Evolutionary conservation across 116 monocot species (phyloP), one percentile per base, ranked within the genome.

Genomic region (Papilionanthe hybrid): DNA sequence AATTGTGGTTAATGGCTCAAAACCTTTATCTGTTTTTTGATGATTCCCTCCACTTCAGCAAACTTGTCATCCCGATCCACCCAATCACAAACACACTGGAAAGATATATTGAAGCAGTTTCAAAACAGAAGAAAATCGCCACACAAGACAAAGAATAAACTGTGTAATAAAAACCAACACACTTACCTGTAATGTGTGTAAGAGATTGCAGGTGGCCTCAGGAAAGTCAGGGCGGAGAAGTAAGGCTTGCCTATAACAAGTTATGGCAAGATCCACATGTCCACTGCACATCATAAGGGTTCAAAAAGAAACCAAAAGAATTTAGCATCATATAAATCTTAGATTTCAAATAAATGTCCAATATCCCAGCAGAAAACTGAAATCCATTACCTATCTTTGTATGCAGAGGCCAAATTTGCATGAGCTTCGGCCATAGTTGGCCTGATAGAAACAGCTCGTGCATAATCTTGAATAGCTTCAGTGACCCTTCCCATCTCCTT

Each of bases 341-440:
- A 28, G 4, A 68, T 68, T 30, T 13, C 1, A 69, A 68, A 32
- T 5, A 69, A 29, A 69, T 15, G 5, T 37, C 37, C 17, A 79
- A 79, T 47, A 57, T 17, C 29, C 41, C 5, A 30, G 12, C 0
- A 82, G 18, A 22, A 10, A 48, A 15, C 69, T 15, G 12, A 25
- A 65, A 58, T 42, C 1, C 18, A 42, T 25, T 83, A 99, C 98
- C 93, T 99, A 57, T 99, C 98, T 68, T 99, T 99, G 72, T 99
- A 99, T 76, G 95, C 98, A 65, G 98, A 99, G 71, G 98, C 98
- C 72, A 99, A 81, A 81, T 99, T 99, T 83, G 98, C 98, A 91
- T 99, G 98, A 66, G 98, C 95, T 89, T 99, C 98, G 73, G 98
- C 90, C 98, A 99, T 99, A 78, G 83, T 89, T 72, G 98, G 98